Evolutionary conservation across 1,284 basidiomycete species (phyloP), one percentile per base, ranked within the genome.

Genomic region (Fistulina hepatica): DNA sequence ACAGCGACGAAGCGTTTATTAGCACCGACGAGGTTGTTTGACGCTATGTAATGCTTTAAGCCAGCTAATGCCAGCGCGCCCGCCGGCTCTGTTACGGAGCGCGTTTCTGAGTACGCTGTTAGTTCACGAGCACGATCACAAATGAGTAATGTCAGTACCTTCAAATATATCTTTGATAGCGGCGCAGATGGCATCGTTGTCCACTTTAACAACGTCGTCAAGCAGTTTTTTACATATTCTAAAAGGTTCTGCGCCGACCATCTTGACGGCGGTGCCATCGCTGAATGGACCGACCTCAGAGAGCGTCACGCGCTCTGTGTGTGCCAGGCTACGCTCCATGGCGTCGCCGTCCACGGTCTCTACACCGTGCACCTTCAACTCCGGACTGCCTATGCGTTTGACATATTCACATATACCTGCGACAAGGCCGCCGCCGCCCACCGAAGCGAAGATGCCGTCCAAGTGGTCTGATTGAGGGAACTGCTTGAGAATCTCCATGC

Each of bases 141-240:
- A 9, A 6, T 17, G 17, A 22, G 11, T 22, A 12, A 33, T 22
- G 20, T 27, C 51, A 62, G 47, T 45, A 90, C 92, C 93, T 69
- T 98, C 93, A 53, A 97, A 99, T 19, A 97, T 82, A 54, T 98
- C 95, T 62, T 97, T 97, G 65, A 98, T 97, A 12, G 93, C 92
- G 4, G 95, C 95, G 55, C 95, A 99, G 39, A 99, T 81, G 57
- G 95, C 95, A 54, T 99, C 95, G 47, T 95, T 98, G 56, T 83
- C 77, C 15, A 86, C 89, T 48, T 84, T 73, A 28, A 93, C 77
- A 22, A 98, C 65, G 7, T 76, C 82, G 52, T 97, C 91, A n/a
- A 97, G 60, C 15, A 89, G 65, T 36, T 83, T 67, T 53, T 83
- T 69, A 61, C 93, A 97, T 44, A 99, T 74, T 44, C 95, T 73